A percentile compares a stretch with the other conserved stretches of the same genome.
These are phyloP conservation scores for Boletus speciosus DNA, from an alignment of 768 basidiomycete species.

Conservation along the genomic window DNA sequence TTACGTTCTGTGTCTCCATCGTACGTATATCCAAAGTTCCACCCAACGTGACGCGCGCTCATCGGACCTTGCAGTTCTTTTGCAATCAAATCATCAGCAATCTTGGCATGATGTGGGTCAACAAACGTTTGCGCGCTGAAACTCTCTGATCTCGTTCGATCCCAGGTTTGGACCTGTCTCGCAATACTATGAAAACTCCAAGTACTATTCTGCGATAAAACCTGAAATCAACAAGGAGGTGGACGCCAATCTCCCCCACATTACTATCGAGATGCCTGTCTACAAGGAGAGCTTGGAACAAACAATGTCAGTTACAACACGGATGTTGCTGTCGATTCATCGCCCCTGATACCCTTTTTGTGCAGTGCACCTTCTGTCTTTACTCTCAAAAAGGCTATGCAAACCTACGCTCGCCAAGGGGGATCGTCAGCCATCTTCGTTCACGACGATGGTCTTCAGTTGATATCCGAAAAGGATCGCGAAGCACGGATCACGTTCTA, in stretches of 20 bases:
- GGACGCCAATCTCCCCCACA: slow-evolving; percentile 64
- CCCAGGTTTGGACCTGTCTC: slow-evolving; percentile 75
- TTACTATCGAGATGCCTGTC: slow-evolving; percentile 81
- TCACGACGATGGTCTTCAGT: slow-evolving; percentile 61
- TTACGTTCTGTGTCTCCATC: slow-evolving; percentile 72
- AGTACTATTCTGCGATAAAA: slow-evolving; percentile 71
- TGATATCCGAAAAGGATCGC: slow-evolving; percentile 44
- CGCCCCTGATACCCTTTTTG: background rate
- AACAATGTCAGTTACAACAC: slow-evolving; percentile 62
- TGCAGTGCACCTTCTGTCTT: slow-evolving; percentile 64
- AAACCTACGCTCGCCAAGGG: slow-evolving; percentile 63
- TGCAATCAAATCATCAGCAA: slow-evolving; percentile 64
- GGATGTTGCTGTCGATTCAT: background rate
- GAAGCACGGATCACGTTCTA: slow-evolving; percentile 51
- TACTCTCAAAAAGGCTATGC: slow-evolving; percentile 59
- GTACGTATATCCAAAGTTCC: slow-evolving; percentile 38
- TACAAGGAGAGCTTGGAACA: slow-evolving; percentile 84
- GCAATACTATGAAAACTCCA: slow-evolving; percentile 81
- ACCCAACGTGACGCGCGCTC: background rate
- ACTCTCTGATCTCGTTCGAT: background rate
- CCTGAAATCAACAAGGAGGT: slow-evolving; percentile 61
- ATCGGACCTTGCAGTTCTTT: slow-evolving; percentile 54
- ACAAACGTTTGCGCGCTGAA: background rate
- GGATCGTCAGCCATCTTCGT: slow-evolving; percentile 56
- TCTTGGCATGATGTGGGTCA: slow-evolving; percentile 58